Base-by-base conservation (phyloP, 345 rosid species). In the Clarkia xantiana region DNA sequence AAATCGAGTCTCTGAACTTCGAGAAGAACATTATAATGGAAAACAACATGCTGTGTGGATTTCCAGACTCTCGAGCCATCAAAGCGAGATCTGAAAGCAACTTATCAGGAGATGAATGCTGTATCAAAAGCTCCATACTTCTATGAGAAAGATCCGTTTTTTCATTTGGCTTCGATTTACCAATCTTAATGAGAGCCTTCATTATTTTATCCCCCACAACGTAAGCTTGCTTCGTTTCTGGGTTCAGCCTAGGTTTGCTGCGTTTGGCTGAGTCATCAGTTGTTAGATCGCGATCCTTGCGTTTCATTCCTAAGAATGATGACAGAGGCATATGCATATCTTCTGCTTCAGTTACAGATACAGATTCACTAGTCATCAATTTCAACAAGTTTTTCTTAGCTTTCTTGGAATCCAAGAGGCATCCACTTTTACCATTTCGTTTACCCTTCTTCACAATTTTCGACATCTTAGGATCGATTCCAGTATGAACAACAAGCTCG, bases 371-470 rank as follows among this genome's bases (percentile, higher is more conserved):
- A 49, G 75, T 71, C 59, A 81, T 45, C 45, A 68, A 63, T 14
- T 74, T 86, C 10, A 62, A 74, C 74, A 88, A 70, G 52, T 80
- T 76, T 64, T 74, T 70, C 71, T 84, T 79, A 48, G 70, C 79
- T 69, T 72, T 61, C 47, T 51, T 54, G 1, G 57, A 55, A 59
- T 25, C 48, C 18, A 29, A 47, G 22, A 25, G 47, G 43, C 16
- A 25, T 43, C 48, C 29, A 13, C 6, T 34, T 49, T 17, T 18
- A 20, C 54, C 36, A 13, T 47, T 29, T 42, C 46, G 6, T 42
- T 50, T 42, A 14, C 23, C 18, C 47, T 29, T 23, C 36, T 29
- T 22, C 25, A 22, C 25, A 14, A 10, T 42, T 14, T 13, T 14
- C n/a, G 53, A 29, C 14, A 1, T 19, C 9, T 13, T 11, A 14